phyloP scores from a whole-genome alignment of 305 asterid species.

The Nicotiana rustica region DNA sequence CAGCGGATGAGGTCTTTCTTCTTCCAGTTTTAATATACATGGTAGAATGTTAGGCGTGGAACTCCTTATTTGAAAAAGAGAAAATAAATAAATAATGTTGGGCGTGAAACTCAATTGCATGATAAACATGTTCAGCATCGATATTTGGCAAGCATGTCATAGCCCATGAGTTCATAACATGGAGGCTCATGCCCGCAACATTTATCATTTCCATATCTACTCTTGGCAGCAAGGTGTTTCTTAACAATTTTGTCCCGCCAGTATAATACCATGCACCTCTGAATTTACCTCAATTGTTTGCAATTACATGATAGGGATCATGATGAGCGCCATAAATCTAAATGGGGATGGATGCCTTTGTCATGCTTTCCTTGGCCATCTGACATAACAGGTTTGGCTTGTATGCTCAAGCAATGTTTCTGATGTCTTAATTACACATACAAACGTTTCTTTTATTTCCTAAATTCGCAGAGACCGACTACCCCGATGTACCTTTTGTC shows the following conservation, averaged over 20 bases:
- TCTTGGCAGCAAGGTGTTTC: conserved; percentile 21
- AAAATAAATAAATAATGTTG: neutral
- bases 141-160: conserved; percentile 26
- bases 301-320: conserved; percentile 50
- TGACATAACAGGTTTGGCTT: conserved; percentile 61
- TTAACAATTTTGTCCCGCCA: conserved; percentile 11
- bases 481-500: conserved; percentile 60
- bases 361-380: conserved; percentile 73
- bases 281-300: conserved; percentile 4
- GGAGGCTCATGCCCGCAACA: conserved; percentile 22
- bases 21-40: conserved; percentile 26
- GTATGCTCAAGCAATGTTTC: conserved; percentile 36
- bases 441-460: conserved; percentile 34
- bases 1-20: conserved; percentile 63
- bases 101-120: conserved; percentile 2
- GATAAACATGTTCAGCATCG: neutral
- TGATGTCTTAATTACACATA: conserved; percentile 33
- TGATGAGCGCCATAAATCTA: conserved; percentile 56
- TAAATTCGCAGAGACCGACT: conserved; percentile 60
- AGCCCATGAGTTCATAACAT: conserved; percentile 14
- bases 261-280: neutral
- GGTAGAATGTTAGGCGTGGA: neutral
- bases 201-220: conserved; percentile 24
- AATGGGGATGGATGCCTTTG: conserved; percentile 71
- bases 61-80: neutral